Conservation (phyloP, 257 asterid species). For the Cinchona pubescens region DNA sequence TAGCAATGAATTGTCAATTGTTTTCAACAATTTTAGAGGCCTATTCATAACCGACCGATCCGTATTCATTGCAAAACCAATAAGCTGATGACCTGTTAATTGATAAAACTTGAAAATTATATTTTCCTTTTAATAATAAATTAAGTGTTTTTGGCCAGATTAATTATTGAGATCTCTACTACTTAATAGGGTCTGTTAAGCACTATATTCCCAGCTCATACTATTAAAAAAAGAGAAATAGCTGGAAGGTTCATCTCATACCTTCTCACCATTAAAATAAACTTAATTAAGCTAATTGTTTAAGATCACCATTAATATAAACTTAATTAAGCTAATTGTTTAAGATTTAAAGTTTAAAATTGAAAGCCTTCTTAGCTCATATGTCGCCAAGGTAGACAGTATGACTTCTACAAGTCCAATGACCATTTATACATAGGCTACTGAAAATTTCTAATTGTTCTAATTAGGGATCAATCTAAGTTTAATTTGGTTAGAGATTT, state of each 20-base stretch:
- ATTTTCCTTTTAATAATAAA: neutral
- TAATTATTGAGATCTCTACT: neutral
- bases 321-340: no score
- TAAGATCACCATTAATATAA: no score
- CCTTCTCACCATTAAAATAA: no score
- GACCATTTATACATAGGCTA: neutral
- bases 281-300: no score
- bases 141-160: neutral
- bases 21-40: neutral
- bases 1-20: neutral
- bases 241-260: neutral
- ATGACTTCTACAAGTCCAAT: neutral
- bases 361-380: neutral
- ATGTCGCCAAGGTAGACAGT: neutral
- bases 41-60: neutral
- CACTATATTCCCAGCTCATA: slow-evolving; percentile 1
- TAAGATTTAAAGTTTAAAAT: no score
- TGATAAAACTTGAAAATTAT: neutral
- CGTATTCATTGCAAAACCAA: neutral
- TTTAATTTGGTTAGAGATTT: no score
- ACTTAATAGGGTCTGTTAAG: neutral
- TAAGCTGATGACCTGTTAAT: neutral
- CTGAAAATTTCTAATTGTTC: no score
- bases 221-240: neutral
- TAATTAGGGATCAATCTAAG: no score